Evolutionary conservation across 352 stramenopile genomes (phyloP).

Genomic region (Pythium chondricola): DNA sequence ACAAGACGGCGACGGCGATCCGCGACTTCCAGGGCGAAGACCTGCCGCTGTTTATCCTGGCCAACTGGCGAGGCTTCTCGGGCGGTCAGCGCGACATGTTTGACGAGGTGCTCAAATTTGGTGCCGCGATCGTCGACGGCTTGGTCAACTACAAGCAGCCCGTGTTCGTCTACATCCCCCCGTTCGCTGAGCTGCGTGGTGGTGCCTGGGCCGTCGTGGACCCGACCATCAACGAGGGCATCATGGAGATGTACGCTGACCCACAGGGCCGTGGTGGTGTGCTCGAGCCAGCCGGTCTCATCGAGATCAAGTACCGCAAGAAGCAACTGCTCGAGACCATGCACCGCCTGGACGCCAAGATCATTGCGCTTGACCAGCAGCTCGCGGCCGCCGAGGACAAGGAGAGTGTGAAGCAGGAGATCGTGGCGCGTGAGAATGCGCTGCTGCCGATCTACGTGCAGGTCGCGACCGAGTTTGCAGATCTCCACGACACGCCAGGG

Average conservation of each 20-base stretch:
- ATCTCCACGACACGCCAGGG: constrained; percentile 99
- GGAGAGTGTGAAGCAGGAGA: constrained; percentile 83
- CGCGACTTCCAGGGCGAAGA: constrained; percentile 99
- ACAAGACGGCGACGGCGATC: constrained; percentile 99
- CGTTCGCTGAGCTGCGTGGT: constrained; percentile 97
- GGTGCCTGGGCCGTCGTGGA: constrained; percentile 99
- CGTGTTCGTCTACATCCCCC: constrained; percentile 99
- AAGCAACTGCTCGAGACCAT: constrained; percentile 96
- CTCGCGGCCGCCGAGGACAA: constrained; percentile 58
- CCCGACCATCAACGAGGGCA: constrained; percentile 97
- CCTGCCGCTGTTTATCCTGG: constrained; percentile 99
- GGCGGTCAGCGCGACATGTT: constrained; percentile 99
- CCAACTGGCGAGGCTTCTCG: constrained; percentile 99
- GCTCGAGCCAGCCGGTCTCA: constrained; percentile 96
- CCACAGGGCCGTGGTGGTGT: constrained; percentile 93
- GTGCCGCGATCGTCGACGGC: constrained; percentile 98
- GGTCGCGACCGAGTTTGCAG: constrained; percentile 98
- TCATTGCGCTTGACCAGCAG: constrained; percentile 81
- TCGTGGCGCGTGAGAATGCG: constrained; percentile 89
- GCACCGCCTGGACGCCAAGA: constrained; percentile 94
- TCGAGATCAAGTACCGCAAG: constrained; percentile 99
- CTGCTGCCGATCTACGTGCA: constrained; percentile 97
- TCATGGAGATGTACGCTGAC: constrained; percentile 99
- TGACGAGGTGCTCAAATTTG: constrained; percentile 99
- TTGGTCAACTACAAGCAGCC: constrained; percentile 99